Evolutionary conservation across 2,329 filamentous ascomycete genomes (phyloP).

Genomic region (Ophiostoma novo-ulmi): DNA sequence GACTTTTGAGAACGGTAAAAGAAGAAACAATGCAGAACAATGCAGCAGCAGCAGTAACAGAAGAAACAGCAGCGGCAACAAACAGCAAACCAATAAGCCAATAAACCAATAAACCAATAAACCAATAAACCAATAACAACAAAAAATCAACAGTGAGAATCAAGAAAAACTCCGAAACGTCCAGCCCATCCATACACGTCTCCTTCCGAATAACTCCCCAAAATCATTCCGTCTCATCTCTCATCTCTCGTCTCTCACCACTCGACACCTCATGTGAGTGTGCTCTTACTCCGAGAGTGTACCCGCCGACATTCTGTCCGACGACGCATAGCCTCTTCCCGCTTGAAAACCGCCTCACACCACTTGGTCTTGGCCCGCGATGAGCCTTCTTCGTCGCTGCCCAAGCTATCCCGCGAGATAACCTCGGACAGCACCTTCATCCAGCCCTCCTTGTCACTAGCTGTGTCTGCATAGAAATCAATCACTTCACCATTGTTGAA

Average conservation of each 20-base stretch:
- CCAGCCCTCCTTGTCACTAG: constrained; percentile 86
- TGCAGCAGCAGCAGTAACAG: too few species aligned
- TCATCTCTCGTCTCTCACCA: neutral
- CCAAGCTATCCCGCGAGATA: constrained; percentile 48
- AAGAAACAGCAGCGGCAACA: constrained; percentile 23
- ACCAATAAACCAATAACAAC: constrained; percentile 23
- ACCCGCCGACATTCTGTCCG: constrained; percentile 44
- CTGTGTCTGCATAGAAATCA: constrained; percentile 93
- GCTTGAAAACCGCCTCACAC: constrained; percentile 63
- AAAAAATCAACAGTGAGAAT: constrained; percentile 19
- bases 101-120: constrained; percentile 25
- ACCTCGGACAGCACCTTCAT: constrained; percentile 80
- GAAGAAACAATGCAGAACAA: constrained; percentile 17
- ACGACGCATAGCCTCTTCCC: constrained; percentile 55
- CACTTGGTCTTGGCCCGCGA: constrained; percentile 51
- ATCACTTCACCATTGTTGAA: constrained; percentile 98
- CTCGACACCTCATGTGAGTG: neutral
- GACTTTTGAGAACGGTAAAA: constrained; percentile 13
- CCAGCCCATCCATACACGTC: constrained; percentile 12
- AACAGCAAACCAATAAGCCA: constrained; percentile 15
- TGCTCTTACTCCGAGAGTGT: constrained; percentile 56
- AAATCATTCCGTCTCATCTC: constrained; percentile 15
- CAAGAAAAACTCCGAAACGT: constrained; percentile 24
- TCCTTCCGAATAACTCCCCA: neutral
- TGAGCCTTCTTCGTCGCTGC: constrained; percentile 42